A percentile compares a stretch with the other conserved stretches of the same genome.
phyloP scores from a whole-genome alignment of 192 early-diverging fungal species.

The Backusella luteola region DNA sequence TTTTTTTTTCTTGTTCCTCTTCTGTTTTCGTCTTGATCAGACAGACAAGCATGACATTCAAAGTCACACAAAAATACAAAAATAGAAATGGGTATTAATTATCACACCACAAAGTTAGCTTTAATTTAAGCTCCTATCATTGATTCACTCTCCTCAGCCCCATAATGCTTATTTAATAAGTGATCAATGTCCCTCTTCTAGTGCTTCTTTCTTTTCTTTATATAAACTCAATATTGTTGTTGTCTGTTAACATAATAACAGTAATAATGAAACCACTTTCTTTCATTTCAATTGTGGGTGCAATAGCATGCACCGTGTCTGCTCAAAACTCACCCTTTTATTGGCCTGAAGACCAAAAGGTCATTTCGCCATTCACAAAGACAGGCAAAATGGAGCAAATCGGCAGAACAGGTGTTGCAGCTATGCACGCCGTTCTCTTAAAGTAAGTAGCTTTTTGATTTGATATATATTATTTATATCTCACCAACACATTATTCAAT shows the following conservation, averaged over 20 bases:
- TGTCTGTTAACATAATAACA: neutral
- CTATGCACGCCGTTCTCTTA: conserved; percentile 50
- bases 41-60: neutral
- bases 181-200: neutral
- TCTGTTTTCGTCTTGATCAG: neutral
- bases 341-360: conserved; percentile 18
- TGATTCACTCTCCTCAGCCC: neutral
- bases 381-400: conserved; percentile 32
- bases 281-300: conserved; percentile 1
- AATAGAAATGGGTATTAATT: neutral
- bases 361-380: conserved; percentile 11
- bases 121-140: neutral
- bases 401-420: conserved; percentile 46
- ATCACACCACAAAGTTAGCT: neutral
- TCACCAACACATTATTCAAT: neutral
- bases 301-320: neutral
- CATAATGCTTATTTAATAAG: neutral
- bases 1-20: neutral
- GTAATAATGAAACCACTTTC: neutral
- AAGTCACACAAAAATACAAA: neutral
- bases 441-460: conserved; percentile 15
- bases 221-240: neutral
- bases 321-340: conserved; percentile 18
- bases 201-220: neutral
- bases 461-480: neutral